Evolutionary conservation across 2,329 filamentous ascomycete genomes (phyloP), one percentile per base, ranked within the genome.

Genomic region (Diaporthe sp.): DNA sequence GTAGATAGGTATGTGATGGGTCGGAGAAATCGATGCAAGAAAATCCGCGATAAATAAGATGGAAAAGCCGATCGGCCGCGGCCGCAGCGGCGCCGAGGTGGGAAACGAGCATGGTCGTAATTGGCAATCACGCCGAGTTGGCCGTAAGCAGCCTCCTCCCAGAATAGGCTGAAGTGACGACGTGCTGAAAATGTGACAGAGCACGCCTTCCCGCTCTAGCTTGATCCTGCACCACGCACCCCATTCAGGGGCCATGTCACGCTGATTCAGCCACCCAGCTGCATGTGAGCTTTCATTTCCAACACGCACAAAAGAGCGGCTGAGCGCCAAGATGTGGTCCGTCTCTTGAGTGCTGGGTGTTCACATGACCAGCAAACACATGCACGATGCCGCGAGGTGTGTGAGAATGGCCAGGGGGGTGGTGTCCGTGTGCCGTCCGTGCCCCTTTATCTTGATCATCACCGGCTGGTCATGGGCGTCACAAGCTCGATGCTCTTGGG

Each of bases 401-500:
- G 65, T 72, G 20, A 65, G 49, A 60, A 20, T 31, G 37, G 37
- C 34, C 67, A 28, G 42, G 37, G 49, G 63, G 53, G n/a, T 28
- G 37, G 44, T 58, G 74, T 55, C 37, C 47, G 72, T 51, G 42
- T 57, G n/a, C 58, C 51, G 65, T 55, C 65, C 65, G 71, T 60
- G 31, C 51, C 47, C 47, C 22, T 25, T 47, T 28, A 17, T 44
- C 55, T 44, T 17, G 53, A 53, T 51, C 42, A 67, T 72, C 76
- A 75, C 68, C 78, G 91, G 79, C 88, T 86, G 71, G 88, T 86
- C 78, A 90, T 87, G 47, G 91, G 91, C 70, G 90, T 92, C 60
- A 92, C 90, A 31, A 92, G 86, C 83, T 92, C 90, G 79, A 92
- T 91, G 83, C 90, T 92, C 83, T 89, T 91, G 47, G 90, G 90